These are phyloP conservation scores for Pythium chondricola DNA, from an alignment of 352 stramenopile genomes.

Conservation along the genomic window DNA sequence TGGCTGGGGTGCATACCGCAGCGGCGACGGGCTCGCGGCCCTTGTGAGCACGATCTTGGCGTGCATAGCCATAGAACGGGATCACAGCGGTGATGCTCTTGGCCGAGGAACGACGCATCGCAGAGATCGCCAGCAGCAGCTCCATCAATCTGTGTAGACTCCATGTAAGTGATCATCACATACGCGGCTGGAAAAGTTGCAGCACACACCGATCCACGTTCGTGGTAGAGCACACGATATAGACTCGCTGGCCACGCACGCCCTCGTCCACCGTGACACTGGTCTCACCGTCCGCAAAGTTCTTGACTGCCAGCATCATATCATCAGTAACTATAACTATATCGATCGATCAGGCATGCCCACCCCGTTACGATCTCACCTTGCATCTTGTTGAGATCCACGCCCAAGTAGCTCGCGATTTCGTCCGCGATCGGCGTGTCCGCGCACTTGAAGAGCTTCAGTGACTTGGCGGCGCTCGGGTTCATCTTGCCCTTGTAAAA, in stretches of 20 bases:
- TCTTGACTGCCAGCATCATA: slow-evolving; percentile 35
- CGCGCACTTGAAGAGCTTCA: slow-evolving; percentile 87
- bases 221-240: slow-evolving; percentile 85
- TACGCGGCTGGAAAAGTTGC: neutral
- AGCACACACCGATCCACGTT: slow-evolving; percentile 52
- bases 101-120: slow-evolving; percentile 75
- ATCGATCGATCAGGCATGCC: neutral
- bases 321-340: neutral
- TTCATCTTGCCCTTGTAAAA: slow-evolving; percentile 88
- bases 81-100: slow-evolving; percentile 87
- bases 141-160: slow-evolving; percentile 59
- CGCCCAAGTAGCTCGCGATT: slow-evolving; percentile 74
- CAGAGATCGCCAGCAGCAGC: slow-evolving; percentile 74
- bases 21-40: slow-evolving; percentile 74
- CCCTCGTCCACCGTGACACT: slow-evolving; percentile 69
- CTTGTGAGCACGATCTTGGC: slow-evolving; percentile 84
- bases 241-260: slow-evolving; percentile 77
- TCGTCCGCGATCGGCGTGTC: slow-evolving; percentile 84
- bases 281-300: slow-evolving; percentile 83
- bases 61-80: slow-evolving; percentile 83
- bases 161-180: neutral
- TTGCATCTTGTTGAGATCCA: slow-evolving; percentile 74
- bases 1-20: slow-evolving; percentile 33
- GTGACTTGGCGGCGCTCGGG: slow-evolving; percentile 67
- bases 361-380: no score